Evolutionary conservation across 2,329 filamentous ascomycete species (phyloP).

Genomic region (Fusarium sambucinum): DNA sequence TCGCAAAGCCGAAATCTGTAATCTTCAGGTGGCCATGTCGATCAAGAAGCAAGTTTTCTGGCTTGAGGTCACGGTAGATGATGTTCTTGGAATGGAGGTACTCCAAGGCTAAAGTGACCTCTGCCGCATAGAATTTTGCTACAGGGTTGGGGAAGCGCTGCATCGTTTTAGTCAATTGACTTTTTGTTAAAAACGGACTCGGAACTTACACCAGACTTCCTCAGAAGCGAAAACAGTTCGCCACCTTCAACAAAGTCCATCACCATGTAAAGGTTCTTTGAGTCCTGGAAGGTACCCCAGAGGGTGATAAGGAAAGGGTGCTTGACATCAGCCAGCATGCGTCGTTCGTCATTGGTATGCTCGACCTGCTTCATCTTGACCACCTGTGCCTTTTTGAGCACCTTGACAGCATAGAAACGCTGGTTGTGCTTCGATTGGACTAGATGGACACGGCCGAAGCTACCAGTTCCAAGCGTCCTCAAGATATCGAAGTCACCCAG

Average conservation of each 20-base stretch:
- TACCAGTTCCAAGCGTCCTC: slow-evolving; percentile 93
- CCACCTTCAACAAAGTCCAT: slow-evolving; percentile 99
- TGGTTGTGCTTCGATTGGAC: slow-evolving; percentile 99
- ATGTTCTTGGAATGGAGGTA: slow-evolving; percentile 96
- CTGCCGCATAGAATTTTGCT: slow-evolving; percentile 98
- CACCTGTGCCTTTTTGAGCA: slow-evolving; percentile 97
- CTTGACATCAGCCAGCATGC: slow-evolving; percentile 96
- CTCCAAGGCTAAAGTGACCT: slow-evolving; percentile 94
- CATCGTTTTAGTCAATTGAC: slow-evolving; percentile 11
- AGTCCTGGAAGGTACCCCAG: slow-evolving; percentile 98
- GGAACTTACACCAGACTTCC: slow-evolving; percentile 84
- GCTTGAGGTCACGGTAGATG: slow-evolving; percentile 97
- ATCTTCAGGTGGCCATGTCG: slow-evolving; percentile 96
- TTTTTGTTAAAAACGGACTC: not conserved
- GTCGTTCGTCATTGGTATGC: slow-evolving; percentile 97
- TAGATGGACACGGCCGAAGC: slow-evolving; percentile 94
- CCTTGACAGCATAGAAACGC: slow-evolving; percentile 97
- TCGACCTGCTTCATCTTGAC: slow-evolving; percentile 99
- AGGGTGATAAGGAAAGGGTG: slow-evolving; percentile 97
- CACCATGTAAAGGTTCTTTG: slow-evolving; percentile 98
- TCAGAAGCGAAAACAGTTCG: slow-evolving; percentile 92
- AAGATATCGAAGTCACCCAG: slow-evolving; percentile 89
- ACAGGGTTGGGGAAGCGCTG: slow-evolving; percentile 98
- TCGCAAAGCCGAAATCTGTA: slow-evolving; percentile 98
- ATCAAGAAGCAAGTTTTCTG: slow-evolving; percentile 91